These are phyloP conservation scores for Linnemannia schmuckeri DNA, from an alignment of 192 early-diverging fungal genomes.

Conservation along the genomic window DNA sequence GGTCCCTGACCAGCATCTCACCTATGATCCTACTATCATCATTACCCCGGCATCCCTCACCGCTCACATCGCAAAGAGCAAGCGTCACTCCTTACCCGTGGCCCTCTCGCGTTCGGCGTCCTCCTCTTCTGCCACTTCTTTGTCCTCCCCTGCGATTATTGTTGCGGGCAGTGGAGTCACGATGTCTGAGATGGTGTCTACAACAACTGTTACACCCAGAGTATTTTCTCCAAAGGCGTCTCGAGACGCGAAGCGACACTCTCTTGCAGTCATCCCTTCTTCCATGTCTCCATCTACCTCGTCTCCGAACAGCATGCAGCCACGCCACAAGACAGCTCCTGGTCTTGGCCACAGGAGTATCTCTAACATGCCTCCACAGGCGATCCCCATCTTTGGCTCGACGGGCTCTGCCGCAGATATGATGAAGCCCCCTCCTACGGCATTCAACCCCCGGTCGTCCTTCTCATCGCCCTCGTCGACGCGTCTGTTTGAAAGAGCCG, in stretches of 20 bases:
- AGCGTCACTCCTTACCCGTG: slow-evolving; percentile 27
- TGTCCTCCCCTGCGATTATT: slow-evolving; percentile 4
- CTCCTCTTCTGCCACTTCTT: background rate
- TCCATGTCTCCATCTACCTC: slow-evolving; percentile 16
- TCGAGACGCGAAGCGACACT: slow-evolving; percentile 35
- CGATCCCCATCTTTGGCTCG: slow-evolving; percentile 1
- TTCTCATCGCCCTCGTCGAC: background rate
- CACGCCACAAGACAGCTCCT: slow-evolving; percentile 15
- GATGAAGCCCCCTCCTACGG: background rate
- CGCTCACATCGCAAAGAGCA: background rate
- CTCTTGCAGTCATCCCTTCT: slow-evolving; percentile 20
- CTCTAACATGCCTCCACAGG: slow-evolving; percentile 34
- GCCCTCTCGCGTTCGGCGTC: slow-evolving; percentile 11
- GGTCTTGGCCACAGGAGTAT: background rate
- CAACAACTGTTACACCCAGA: background rate
- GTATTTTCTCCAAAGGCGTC: background rate
- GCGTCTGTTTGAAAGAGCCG: background rate
- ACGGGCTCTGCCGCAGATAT: slow-evolving; percentile 6
- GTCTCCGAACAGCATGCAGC: slow-evolving; percentile 17
- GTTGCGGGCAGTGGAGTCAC: background rate
- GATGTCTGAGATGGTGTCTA: no score
- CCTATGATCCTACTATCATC: slow-evolving; percentile 1
- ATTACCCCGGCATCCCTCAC: slow-evolving; percentile 12
- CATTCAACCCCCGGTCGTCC: background rate
- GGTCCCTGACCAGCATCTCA: background rate